These are phyloP conservation scores for Phoma sp. DNA, from an alignment of 2,329 filamentous ascomycete genomes.

Conservation along the genomic window DNA sequence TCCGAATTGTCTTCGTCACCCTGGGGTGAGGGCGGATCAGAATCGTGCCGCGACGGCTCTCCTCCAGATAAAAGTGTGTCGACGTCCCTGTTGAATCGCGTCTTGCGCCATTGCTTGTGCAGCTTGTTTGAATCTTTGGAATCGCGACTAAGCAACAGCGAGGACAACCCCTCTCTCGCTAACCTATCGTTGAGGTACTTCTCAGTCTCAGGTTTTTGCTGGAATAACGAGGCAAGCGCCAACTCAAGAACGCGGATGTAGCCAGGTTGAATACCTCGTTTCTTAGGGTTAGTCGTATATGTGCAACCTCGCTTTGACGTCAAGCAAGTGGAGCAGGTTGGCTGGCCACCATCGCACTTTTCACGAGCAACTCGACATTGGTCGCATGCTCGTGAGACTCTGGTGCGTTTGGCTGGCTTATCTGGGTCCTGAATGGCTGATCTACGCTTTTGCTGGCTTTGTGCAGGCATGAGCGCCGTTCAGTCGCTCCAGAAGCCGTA, in stretches of 20 bases:
- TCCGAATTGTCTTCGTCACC: conserved; percentile 41
- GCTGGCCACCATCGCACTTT: conserved; percentile 74
- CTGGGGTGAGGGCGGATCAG: conserved; percentile 24
- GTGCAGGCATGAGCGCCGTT: conserved; percentile 33
- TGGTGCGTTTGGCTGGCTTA: conserved; percentile 59
- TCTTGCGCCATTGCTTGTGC: conserved; percentile 68
- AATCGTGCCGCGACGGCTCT: conserved; percentile 33
- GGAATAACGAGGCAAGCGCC: conserved; percentile 70
- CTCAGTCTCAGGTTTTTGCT: conserved; percentile 66
- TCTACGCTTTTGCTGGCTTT: conserved; percentile 36
- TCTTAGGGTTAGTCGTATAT: conserved; percentile 76
- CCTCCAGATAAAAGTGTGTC: conserved; percentile 65
- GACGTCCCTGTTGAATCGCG: conserved; percentile 67
- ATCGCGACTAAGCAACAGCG: conserved; percentile 61
- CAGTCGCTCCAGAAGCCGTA: not conserved
- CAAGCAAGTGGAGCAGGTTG: conserved; percentile 70
- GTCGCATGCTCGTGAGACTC: conserved; percentile 73
- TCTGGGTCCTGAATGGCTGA: conserved; percentile 25
- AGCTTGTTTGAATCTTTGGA: conserved; percentile 62
- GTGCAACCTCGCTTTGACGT: conserved; percentile 69
- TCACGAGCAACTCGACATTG: conserved; percentile 71
- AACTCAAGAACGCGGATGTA: conserved; percentile 78
- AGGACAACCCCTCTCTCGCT: conserved; percentile 54
- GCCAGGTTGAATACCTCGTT: conserved; percentile 79
- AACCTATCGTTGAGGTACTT: conserved; percentile 63